Percentiles rank a stretch among this genome's conserved stretches.
These are phyloP conservation scores for Starmerella bacillaris DNA, from an alignment of 805 yeast species.

Conservation along the genomic window DNA sequence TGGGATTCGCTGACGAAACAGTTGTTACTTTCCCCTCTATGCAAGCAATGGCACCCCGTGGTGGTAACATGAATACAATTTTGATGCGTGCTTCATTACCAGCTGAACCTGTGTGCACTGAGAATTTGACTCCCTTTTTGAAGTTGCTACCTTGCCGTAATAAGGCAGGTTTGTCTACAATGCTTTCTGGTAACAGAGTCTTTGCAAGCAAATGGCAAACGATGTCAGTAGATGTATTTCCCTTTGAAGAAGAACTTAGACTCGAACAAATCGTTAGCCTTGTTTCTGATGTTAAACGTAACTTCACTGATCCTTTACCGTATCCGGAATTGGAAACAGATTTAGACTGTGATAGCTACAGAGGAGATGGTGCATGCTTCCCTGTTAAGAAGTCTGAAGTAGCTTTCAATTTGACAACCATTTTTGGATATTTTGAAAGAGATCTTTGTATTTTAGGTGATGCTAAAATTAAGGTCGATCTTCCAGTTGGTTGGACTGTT, in stretches of 20 bases:
- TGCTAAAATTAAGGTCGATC: slow-evolving; percentile 5
- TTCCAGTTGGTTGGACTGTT: slow-evolving; percentile 9
- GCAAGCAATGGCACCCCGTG: slow-evolving; percentile 16
- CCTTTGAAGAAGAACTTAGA: slow-evolving; percentile 30
- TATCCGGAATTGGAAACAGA: slow-evolving; percentile 54
- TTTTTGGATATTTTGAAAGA: slow-evolving; percentile 51
- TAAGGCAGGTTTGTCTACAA: slow-evolving; percentile 65
- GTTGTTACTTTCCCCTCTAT: slow-evolving; percentile 49
- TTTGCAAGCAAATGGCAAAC: slow-evolving; percentile 90
- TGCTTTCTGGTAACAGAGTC: slow-evolving; percentile 68
- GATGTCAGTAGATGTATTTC: slow-evolving; percentile 65
- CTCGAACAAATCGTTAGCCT: slow-evolving; percentile 43
- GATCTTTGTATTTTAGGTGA: slow-evolving; percentile 48
- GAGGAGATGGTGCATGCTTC: slow-evolving; percentile 19
- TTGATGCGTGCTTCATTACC: slow-evolving; percentile 70
- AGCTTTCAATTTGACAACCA: slow-evolving; percentile 30
- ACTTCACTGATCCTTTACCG: slow-evolving; percentile 61
- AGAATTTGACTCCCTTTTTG: slow-evolving; percentile 82
- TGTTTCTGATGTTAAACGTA: slow-evolving; percentile 55
- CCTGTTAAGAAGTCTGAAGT: slow-evolving; percentile 33
- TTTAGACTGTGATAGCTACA: slow-evolving; percentile 55
- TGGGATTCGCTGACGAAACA: slow-evolving; percentile 68
- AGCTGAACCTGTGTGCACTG: slow-evolving; percentile 90
- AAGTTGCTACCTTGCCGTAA: slow-evolving; percentile 85
- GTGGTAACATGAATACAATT: slow-evolving; percentile 14